Evolutionary conservation across 2,329 filamentous ascomycete species (phyloP).

Genomic region (Fusarium stilboides): DNA sequence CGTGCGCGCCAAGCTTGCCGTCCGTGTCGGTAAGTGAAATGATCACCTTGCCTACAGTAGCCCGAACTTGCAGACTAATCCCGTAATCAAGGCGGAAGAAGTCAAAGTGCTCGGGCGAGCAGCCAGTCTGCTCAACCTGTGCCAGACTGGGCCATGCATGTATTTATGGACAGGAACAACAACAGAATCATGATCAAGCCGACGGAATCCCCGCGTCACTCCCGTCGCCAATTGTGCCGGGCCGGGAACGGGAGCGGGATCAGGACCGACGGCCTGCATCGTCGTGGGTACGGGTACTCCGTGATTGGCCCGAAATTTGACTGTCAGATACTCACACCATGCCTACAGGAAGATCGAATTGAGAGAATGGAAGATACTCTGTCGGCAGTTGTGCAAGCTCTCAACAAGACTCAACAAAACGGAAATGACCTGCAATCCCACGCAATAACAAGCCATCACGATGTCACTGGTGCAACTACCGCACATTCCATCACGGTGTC

Average conservation of each 20-base stretch:
- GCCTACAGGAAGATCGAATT: not conserved
- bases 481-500: not conserved
- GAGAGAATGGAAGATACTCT: slow-evolving; percentile 6
- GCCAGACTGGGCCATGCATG: slow-evolving; percentile 9
- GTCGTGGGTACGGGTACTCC: not conserved
- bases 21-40: no score
- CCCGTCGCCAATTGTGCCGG: not conserved
- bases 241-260: not conserved
- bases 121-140: slow-evolving; percentile 19
- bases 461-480: not conserved
- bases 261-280: not conserved
- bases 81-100: slow-evolving; percentile 11
- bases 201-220: not conserved
- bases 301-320: not conserved
- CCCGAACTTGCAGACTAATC: no score
- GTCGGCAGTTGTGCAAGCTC: not conserved
- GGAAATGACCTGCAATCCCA: not conserved
- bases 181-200: not conserved
- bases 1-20: no score
- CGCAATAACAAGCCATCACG: not conserved
- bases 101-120: slow-evolving; percentile 22
- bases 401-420: not conserved
- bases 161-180: not conserved
- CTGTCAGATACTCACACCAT: not conserved
- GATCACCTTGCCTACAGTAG: no score